Percentiles rank a stretch among this genome's conserved stretches.
phyloP scores from a whole-genome alignment of 139 green algal genomes.

The Coelastrella sp. region DNA sequence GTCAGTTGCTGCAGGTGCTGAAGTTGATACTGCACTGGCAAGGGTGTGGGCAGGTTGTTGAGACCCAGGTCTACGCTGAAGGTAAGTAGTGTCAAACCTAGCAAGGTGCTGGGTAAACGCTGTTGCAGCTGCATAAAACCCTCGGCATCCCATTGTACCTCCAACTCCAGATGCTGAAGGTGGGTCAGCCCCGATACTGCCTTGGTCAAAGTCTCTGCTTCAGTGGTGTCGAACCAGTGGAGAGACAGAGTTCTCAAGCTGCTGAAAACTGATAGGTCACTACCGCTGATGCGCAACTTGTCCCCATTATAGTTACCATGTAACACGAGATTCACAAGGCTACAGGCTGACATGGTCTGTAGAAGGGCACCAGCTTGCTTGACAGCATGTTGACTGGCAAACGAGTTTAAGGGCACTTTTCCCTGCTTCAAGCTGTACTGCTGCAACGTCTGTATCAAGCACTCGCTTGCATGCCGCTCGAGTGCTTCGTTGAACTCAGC shows the following conservation, averaged over 20 bases:
- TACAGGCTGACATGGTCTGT: neutral
- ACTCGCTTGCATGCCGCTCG: too few species aligned
- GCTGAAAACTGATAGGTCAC: neutral
- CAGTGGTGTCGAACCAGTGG: neutral
- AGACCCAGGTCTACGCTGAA: neutral
- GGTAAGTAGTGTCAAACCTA: neutral
- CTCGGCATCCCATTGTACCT: neutral
- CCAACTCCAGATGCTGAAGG: neutral
- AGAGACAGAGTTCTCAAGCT: neutral
- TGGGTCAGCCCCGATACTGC: neutral
- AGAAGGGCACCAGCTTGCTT: too few species aligned
- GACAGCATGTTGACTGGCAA: too few species aligned
- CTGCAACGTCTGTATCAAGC: too few species aligned
- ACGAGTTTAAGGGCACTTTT: too few species aligned
- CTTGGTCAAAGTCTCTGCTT: neutral
- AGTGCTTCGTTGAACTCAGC: too few species aligned
- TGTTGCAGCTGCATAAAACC: neutral
- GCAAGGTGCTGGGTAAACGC: neutral
- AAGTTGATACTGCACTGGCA: neutral
- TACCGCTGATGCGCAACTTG: neutral
- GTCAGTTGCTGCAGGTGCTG: neutral
- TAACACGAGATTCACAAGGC: neutral
- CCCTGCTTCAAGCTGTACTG: too few species aligned
- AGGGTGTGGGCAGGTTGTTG: neutral
- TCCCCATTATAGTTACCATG: neutral